Base-by-base conservation (phyloP, 345 rosid species). In the Melastoma malabathricum region DNA sequence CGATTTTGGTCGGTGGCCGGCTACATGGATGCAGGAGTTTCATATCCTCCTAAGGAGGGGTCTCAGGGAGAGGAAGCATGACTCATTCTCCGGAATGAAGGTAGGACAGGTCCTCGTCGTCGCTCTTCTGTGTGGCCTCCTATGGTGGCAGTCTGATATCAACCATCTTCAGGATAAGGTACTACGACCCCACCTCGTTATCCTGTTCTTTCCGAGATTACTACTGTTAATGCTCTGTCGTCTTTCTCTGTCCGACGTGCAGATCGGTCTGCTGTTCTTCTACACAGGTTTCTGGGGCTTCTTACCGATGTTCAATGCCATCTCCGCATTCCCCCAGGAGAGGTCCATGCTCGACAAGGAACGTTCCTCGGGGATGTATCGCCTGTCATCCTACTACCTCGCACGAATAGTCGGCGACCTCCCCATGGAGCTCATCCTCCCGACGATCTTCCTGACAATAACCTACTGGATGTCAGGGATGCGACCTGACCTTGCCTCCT, bases 211-310 rank as follows among this genome's bases (percentile, higher is more conserved):
- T 44, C 23, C 39, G 22, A 20, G 20, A 19, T 12, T 3, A 31
- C 9, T 13, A 46, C 43, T 0, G 17, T 23, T 27, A 54, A 38
- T 34, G 18, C 15, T 38, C 10, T 12, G 57, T 48, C n/a, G 43
- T 49, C 48, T 13, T 31, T 46, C 3, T 44, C 20, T 10, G 17
- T 23, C 23, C 47, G 6, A 10, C 15, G 0, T 71, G 68, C 80
- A 92, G 89, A 73, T 84, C 19, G 89, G 93, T 27, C 64, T 84
- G 1, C 69, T 87, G 45, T 87, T 82, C 84, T 92, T 87, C 62
- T 53, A 55, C 23, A 59, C 79, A 10, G 73, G 75, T 20, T 84
- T 84, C 15, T 83, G 89, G 85, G 80, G 72, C 1, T 71, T 82
- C 68, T 79, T 69, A 68, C 87, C 98, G 18, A 58, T 92, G 20